Evolutionary conservation across 2,329 filamentous ascomycete genomes (phyloP).

Genomic region (Pseudonectria foliicola): DNA sequence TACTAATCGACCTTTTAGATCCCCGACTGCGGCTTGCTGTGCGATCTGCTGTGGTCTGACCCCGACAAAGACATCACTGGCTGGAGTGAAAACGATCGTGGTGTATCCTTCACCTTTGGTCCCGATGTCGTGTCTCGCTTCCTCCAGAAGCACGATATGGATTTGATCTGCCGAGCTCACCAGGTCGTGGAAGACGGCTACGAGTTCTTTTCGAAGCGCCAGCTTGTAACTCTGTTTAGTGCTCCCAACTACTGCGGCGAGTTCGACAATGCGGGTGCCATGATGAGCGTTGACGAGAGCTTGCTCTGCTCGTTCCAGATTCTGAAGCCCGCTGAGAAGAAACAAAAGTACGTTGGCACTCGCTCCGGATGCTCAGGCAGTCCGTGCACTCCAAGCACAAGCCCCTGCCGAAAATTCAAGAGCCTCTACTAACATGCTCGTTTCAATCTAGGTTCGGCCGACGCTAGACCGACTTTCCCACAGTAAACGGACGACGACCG

Average conservation of each 20-base stretch:
- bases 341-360: conserved; percentile 97
- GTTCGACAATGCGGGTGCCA: conserved; percentile 97
- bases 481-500: conserved; percentile 18
- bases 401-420: conserved; percentile 18
- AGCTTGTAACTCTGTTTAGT: conserved; percentile 94
- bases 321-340: conserved; percentile 99
- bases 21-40: conserved; percentile 93
- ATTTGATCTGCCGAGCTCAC: conserved; percentile 96
- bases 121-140: conserved; percentile 96
- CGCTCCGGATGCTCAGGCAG: conserved; percentile 52
- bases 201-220: conserved; percentile 98
- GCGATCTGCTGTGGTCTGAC: conserved; percentile 97
- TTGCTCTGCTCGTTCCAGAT: conserved; percentile 99
- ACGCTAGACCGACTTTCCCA: conserved; percentile 56
- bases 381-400: conserved; percentile 18
- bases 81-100: conserved; percentile 98
- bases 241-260: conserved; percentile 99
- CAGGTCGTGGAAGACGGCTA: conserved; percentile 99
- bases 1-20: conserved; percentile 52
- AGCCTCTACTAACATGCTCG: conserved; percentile 54
- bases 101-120: conserved; percentile 97
- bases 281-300: conserved; percentile 99
- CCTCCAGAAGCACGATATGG: conserved; percentile 99
- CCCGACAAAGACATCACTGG: conserved; percentile 99
- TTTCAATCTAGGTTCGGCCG: conserved; percentile 90